Conservation (phyloP, 768 basidiomycete species). For the Phaffia australis region DNA sequence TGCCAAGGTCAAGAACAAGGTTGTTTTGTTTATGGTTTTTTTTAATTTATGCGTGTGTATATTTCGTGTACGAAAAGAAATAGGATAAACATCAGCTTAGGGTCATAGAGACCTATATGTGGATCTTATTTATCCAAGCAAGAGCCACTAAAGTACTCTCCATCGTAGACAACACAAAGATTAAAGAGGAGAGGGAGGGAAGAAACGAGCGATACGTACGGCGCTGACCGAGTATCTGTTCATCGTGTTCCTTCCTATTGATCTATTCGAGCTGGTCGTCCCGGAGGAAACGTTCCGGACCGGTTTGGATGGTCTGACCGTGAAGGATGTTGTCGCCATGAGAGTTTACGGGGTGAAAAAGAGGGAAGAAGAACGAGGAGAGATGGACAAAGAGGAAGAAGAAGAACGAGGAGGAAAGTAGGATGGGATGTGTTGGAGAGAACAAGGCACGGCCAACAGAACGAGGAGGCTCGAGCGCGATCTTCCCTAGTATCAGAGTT, state of each 20-base stretch:
- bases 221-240: slow-evolving; percentile 24
- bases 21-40: too few relatives aligned
- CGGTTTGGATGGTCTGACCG: neutral
- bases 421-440: neutral
- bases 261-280: neutral
- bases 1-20: too few relatives aligned
- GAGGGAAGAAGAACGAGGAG: neutral
- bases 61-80: too few relatives aligned
- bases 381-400: neutral
- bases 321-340: slow-evolving; percentile 18
- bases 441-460: too few relatives aligned
- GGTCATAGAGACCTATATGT: too few relatives aligned
- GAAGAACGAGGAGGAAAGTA: neutral
- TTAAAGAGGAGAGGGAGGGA: neutral
- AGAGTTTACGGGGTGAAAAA: neutral
- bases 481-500: too few relatives aligned
- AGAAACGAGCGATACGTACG: neutral
- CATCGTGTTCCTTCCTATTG: slow-evolving; percentile 13
- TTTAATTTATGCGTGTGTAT: too few relatives aligned
- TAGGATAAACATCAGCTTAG: too few relatives aligned
- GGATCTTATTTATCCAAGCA: too few relatives aligned
- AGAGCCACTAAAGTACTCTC: neutral
- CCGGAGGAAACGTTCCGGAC: slow-evolving; percentile 9
- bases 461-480: too few relatives aligned
- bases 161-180: neutral